Percentiles rank a stretch among this genome's conserved stretches.
These are phyloP conservation scores for Curvularia spicifera DNA, from an alignment of 2,329 filamentous ascomycete genomes.

Conservation along the genomic window DNA sequence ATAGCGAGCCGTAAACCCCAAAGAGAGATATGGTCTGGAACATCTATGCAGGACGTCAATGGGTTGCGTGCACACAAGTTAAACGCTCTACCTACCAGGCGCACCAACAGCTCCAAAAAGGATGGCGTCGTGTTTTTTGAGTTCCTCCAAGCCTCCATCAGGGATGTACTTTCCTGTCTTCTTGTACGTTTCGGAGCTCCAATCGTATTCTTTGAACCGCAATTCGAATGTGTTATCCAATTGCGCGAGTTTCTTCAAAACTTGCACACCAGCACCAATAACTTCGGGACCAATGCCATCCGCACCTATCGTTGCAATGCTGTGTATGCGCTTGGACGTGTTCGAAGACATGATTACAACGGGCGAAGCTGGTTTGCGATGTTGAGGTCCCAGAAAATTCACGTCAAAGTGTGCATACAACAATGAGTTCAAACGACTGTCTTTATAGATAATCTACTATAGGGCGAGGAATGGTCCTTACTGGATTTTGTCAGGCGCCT, in stretches of 20 bases:
- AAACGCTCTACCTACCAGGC: slow-evolving; percentile 51
- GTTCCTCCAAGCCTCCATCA: slow-evolving; percentile 62
- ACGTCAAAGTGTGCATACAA: neutral
- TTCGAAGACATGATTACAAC: slow-evolving; percentile 34
- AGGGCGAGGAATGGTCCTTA: neutral
- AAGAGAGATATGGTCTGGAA: slow-evolving; percentile 64
- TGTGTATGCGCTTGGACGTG: slow-evolving; percentile 31
- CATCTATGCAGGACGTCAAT: slow-evolving; percentile 45
- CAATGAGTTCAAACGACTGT: neutral
- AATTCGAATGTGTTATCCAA: slow-evolving; percentile 64
- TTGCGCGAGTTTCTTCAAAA: slow-evolving; percentile 62
- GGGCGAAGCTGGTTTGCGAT: neutral
- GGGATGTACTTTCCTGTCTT: slow-evolving; percentile 70
- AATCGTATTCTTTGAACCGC: slow-evolving; percentile 68
- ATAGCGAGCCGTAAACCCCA: slow-evolving; percentile 64
- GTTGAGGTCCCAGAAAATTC: neutral
- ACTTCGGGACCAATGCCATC: slow-evolving; percentile 75
- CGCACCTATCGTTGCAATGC: slow-evolving; percentile 62
- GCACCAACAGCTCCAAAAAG: slow-evolving; percentile 73
- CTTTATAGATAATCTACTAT: neutral
- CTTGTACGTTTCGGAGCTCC: slow-evolving; percentile 71
- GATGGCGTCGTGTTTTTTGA: slow-evolving; percentile 68
- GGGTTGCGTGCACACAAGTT: neutral
- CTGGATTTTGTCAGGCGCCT: neutral
- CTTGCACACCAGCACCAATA: slow-evolving; percentile 67